These are phyloP conservation scores for Salvia miltiorrhiza DNA, from an alignment of 257 asterid species.

Conservation along the genomic window DNA sequence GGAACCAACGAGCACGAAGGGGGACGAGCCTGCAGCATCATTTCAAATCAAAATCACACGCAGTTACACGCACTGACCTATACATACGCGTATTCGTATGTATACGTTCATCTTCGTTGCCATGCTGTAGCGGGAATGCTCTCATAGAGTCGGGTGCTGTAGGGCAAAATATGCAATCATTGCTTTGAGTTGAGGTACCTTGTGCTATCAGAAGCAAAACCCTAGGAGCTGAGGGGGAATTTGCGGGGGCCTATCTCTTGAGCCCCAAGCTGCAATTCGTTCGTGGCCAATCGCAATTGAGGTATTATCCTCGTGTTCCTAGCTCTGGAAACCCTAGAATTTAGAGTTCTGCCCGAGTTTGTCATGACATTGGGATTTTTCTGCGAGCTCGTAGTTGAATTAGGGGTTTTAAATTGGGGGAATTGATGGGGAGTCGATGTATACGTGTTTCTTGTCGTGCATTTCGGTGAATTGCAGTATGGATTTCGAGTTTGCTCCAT, in stretches of 20 bases:
- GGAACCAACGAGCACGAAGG: constrained; percentile 33
- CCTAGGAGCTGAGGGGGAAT: constrained; percentile 33
- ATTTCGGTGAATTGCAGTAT: constrained; percentile 39
- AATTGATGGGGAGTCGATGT: constrained; percentile 20
- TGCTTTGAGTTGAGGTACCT: constrained; percentile 42
- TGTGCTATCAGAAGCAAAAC: constrained; percentile 42
- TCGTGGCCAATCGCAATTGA: constrained; percentile 29
- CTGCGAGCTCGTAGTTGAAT: constrained; percentile 12
- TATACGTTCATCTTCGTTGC: constrained; percentile 7
- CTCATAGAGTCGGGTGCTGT: constrained; percentile 16
- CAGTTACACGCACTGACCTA: constrained; percentile 29
- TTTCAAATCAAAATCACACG: constrained; percentile 22
- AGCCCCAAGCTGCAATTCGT: constrained; percentile 30
- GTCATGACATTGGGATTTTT: constrained; percentile 33
- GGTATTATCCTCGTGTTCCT: constrained; percentile 28
- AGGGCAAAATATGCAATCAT: constrained; percentile 21
- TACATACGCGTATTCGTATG: constrained; percentile 23
- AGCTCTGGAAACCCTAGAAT: constrained; percentile 39
- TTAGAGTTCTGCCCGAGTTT: constrained; percentile 26
- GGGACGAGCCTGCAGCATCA: constrained; percentile 36
- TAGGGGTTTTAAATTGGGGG: constrained; percentile 31
- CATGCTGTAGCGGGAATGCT: constrained; percentile 26
- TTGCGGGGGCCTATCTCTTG: constrained; percentile 11
- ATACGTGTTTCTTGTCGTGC: constrained; percentile 30
- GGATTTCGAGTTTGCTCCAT: constrained; percentile 22